Percentiles rank a stretch among this genome's conserved stretches.
Evolutionary conservation across 2,329 filamentous ascomycete species (phyloP).

Genomic region (Drechslerella coelobrocha): DNA sequence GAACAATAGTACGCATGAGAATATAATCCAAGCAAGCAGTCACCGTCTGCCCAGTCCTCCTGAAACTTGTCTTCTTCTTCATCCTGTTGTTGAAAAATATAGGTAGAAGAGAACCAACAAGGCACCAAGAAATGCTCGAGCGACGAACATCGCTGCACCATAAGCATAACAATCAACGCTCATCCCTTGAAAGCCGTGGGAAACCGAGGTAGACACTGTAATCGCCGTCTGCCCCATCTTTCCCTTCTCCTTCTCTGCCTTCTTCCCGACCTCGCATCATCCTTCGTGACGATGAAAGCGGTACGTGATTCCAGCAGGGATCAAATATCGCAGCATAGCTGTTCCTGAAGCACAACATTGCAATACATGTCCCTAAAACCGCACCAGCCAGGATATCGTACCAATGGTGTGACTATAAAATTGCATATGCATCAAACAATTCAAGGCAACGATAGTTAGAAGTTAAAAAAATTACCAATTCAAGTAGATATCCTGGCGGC

Average conservation of each 20-base stretch:
- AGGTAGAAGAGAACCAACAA: no score
- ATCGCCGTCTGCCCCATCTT: no score
- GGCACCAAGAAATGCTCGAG: no score
- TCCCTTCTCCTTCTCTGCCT: background rate
- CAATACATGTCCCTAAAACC: conserved; percentile 26
- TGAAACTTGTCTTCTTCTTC: no score
- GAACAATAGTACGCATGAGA: no score
- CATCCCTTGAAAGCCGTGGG: conserved; percentile 12
- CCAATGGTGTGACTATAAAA: conserved; percentile 42
- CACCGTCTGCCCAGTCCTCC: no score
- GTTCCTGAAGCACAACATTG: conserved; percentile 28
- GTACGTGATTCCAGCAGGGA: conserved; percentile 23
- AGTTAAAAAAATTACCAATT: conserved; percentile 19
- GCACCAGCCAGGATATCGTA: conserved; percentile 28
- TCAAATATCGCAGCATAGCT: conserved; percentile 22
- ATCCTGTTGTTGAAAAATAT: no score
- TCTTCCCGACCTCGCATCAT: background rate
- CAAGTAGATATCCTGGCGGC: no score
- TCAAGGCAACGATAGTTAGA: conserved; percentile 22
- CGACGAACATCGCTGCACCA: no score
- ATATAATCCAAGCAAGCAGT: no score
- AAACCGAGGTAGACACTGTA: conserved; percentile 20
- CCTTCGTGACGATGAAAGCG: conserved; percentile 28
- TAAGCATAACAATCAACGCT: no score
- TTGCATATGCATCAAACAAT: no score